These are phyloP conservation scores for Epithele typhae DNA, from an alignment of 768 basidiomycete genomes.

Conservation along the genomic window DNA sequence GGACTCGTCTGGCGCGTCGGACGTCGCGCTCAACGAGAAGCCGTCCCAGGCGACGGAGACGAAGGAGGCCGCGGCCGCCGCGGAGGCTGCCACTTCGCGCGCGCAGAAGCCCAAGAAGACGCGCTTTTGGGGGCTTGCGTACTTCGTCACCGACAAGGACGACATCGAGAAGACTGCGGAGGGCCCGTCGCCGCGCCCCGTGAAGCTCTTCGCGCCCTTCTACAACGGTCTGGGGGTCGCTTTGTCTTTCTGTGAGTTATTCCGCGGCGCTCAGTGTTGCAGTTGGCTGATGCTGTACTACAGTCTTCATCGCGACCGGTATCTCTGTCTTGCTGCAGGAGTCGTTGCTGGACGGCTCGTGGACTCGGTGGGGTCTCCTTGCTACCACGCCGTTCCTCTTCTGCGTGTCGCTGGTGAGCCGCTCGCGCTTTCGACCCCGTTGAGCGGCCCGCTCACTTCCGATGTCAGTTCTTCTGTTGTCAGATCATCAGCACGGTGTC, in stretches of 20 bases:
- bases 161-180: constrained; percentile 51
- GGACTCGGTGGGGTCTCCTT: constrained; percentile 61
- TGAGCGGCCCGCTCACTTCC: not conserved
- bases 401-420: constrained; percentile 68
- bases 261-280: not conserved
- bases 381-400: constrained; percentile 65
- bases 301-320: constrained; percentile 71
- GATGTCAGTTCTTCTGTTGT: constrained; percentile 61
- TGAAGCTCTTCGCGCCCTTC: constrained; percentile 65
- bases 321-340: constrained; percentile 56
- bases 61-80: constrained; percentile 12
- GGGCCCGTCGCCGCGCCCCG: constrained; percentile 27
- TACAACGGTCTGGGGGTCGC: constrained; percentile 68
- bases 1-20: constrained; percentile 39
- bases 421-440: not conserved
- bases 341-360: constrained; percentile 61
- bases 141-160: constrained; percentile 24
- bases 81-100: constrained; percentile 7
- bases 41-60: constrained; percentile 13
- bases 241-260: constrained; percentile 53
- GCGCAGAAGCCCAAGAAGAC: constrained; percentile 13
- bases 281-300: not conserved
- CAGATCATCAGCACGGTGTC: constrained; percentile 63
- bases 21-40: constrained; percentile 54
- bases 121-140: constrained; percentile 21